Evolutionary conservation across 192 early-diverging fungal species (phyloP).

Genomic region (Backusella macrospora): DNA sequence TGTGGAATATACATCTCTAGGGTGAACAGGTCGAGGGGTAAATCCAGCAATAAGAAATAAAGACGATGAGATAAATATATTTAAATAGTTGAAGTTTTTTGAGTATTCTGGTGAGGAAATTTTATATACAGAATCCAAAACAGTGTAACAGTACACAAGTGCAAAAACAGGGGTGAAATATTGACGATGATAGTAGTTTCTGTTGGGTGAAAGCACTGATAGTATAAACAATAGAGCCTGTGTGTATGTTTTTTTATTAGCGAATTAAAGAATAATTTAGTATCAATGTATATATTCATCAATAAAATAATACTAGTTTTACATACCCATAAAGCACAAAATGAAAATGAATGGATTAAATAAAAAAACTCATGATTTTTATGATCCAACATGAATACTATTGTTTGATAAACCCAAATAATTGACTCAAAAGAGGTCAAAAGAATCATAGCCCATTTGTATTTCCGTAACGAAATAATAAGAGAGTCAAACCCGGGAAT

Average conservation of each 20-base stretch:
- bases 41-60: neutral
- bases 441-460: neutral
- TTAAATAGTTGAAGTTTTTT: neutral
- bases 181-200: neutral
- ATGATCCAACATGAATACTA: neutral
- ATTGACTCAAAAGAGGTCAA: neutral
- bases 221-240: neutral
- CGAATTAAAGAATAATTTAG: neutral
- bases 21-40: conserved; percentile 18
- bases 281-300: neutral
- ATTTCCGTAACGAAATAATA: neutral
- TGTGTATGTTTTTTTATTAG: neutral
- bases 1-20: neutral
- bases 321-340: neutral
- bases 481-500: neutral
- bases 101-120: neutral
- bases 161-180: neutral
- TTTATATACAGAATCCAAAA: neutral
- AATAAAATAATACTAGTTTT: neutral
- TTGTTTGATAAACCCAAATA: neutral
- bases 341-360: too few species aligned
- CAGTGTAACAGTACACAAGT: neutral
- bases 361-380: neutral
- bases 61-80: neutral
- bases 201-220: neutral